Evolutionary conservation across 129 eudicot species (phyloP).

Genomic region (Helichrysum umbraculigerum): DNA sequence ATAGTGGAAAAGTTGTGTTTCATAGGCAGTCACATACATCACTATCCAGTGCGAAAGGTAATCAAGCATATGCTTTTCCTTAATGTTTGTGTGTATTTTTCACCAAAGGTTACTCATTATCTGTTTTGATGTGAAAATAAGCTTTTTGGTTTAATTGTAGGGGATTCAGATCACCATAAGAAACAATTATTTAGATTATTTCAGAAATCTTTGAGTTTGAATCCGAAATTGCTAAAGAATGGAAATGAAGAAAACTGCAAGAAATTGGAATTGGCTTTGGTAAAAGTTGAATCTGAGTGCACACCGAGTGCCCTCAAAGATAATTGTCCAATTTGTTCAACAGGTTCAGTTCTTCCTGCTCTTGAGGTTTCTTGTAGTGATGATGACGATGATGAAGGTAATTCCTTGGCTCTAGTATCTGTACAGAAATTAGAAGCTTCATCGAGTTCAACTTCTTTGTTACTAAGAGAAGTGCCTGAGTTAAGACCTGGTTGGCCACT

Average conservation of each 20-base stretch:
- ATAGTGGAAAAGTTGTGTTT: constrained; percentile 66
- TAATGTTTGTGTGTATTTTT: neutral
- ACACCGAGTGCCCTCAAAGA: constrained; percentile 23
- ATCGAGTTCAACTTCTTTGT: constrained; percentile 57
- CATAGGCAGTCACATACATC: constrained; percentile 53
- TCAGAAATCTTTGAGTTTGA: constrained; percentile 61
- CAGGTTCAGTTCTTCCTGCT: constrained; percentile 29
- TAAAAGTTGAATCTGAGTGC: constrained; percentile 35
- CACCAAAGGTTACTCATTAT: constrained; percentile 1
- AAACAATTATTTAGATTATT: constrained; percentile 56
- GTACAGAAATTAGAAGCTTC: constrained; percentile 60
- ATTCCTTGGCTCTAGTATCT: constrained; percentile 73
- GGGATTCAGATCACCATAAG: constrained; percentile 46
- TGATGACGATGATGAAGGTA: constrained; percentile 30
- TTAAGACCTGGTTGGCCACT: constrained; percentile 84
- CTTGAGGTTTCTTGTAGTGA: constrained; percentile 41
- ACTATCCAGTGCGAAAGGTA: constrained; percentile 53
- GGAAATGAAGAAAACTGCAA: constrained; percentile 28
- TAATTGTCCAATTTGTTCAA: constrained; percentile 65
- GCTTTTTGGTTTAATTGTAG: constrained; percentile 26
- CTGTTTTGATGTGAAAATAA: neutral
- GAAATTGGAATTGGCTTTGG: constrained; percentile 37
- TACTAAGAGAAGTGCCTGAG: constrained; percentile 66
- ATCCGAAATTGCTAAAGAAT: constrained; percentile 43
- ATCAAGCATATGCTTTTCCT: neutral